A percentile compares a stretch with the other conserved stretches of the same genome.
These are phyloP conservation scores for Aquilaria malaccensis DNA, from an alignment of 345 rosid genomes.

Conservation along the genomic window DNA sequence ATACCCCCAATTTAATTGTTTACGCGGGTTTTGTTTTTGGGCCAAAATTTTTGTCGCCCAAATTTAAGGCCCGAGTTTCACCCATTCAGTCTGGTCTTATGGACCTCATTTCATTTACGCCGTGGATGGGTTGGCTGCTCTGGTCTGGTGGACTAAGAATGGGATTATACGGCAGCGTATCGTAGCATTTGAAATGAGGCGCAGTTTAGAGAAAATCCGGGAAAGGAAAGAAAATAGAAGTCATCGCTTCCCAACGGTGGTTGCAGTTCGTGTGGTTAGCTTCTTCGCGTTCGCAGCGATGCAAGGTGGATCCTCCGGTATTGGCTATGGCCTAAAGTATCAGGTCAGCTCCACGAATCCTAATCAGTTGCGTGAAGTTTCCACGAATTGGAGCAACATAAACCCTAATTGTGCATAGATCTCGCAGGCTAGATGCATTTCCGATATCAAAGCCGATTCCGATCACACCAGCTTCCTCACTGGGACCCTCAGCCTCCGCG, in stretches of 20 bases:
- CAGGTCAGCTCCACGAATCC: constrained; percentile 39
- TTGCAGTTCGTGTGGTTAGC: background rate
- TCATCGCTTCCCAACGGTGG: background rate
- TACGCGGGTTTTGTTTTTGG: too few species aligned
- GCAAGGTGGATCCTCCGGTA: constrained; percentile 90
- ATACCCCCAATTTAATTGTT: too few species aligned
- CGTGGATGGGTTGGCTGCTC: background rate
- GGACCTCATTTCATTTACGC: background rate
- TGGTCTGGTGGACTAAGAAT: background rate
- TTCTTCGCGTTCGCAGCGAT: constrained; percentile 25
- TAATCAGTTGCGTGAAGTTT: background rate
- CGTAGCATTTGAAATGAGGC: background rate
- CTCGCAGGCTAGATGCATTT: constrained; percentile 78
- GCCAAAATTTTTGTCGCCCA: too few species aligned
- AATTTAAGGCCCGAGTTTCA: too few species aligned
- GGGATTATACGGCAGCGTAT: background rate
- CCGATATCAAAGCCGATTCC: constrained; percentile 90
- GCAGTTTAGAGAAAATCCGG: background rate
- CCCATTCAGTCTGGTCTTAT: too few species aligned
- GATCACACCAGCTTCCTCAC: constrained; percentile 95
- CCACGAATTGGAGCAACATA: background rate
- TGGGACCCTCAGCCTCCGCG: constrained; percentile 85
- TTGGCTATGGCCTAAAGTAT: constrained; percentile 85
- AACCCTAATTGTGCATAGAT: constrained; percentile 1
- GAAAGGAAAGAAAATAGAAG: background rate